Base-by-base conservation (phyloP, 2,329 filamentous ascomycete species). In the Xylaria sp. region DNA sequence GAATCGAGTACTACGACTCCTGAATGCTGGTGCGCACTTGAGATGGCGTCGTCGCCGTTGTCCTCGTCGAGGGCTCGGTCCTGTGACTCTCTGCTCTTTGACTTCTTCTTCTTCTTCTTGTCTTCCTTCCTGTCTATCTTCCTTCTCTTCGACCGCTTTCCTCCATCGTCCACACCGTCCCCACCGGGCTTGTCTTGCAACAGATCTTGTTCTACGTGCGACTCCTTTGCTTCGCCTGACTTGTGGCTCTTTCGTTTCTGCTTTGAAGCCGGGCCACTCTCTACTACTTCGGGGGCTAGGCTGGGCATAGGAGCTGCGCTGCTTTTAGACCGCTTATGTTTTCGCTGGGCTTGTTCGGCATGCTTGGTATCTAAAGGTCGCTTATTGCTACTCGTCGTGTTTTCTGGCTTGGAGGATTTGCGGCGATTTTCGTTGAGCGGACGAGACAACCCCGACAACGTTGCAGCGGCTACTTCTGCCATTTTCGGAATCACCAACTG, bases 241-340 rank as follows among this genome's bases (percentile, higher is more conserved):
- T 66, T 69, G 45, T 65, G 67, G 44, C 27, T 20, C 55, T 67
- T 70, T 54, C 45, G 61, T 42, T 56, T 66, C 39, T 31, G 61
- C 33, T 49, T 59, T 31, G 60, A 7, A 2, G 49, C 31, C 22
- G 61, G n/a, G 20, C 67, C 64, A 25, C 13, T 33, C 20, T 58
- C 53, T 33, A 36, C 36, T 25, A 5, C 20, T 27, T 61, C 47
- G 38, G 53, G 36, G 1, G 27, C 13, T 54, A 65, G 61, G 22
- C 47, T 44, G 5, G 54, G 29, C n/a, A 29, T 17, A 11, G 50
- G 45, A 10, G 58, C 54, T 2, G 60, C 65, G 60, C 66, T 58
- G 36, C 73, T 83, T 75, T 84, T 85, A 5, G 83, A 82, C 66
- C 83, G 84, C 71, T 86, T 85, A 72, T 83, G 79, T 75, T 82